Evolutionary conservation across 441 rosid genomes (phyloP).

Genomic region (Codiaeum variegatum): DNA sequence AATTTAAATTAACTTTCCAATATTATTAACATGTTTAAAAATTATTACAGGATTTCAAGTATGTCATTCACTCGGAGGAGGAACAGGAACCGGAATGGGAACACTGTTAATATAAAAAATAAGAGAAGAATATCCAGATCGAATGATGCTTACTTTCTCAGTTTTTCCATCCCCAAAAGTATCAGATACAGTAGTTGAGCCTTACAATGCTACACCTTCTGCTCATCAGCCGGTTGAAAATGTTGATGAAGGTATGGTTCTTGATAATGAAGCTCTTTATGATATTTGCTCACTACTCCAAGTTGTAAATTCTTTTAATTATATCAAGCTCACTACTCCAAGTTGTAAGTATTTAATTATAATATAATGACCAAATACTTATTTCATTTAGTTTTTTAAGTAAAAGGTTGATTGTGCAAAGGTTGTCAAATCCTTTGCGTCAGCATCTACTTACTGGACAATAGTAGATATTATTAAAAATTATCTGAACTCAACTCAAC

Average conservation of each 20-base stretch:
- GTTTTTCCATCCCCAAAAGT: constrained; percentile 21
- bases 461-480: no score
- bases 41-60: constrained; percentile 13
- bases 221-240: not conserved
- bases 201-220: constrained; percentile 17
- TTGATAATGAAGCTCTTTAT: constrained; percentile 9
- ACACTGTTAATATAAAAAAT: constrained; percentile 17
- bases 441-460: no score
- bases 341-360: constrained; percentile 12
- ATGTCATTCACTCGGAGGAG: constrained; percentile 17
- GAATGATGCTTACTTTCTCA: constrained; percentile 20
- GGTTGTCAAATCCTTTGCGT: no score
- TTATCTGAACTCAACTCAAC: no score
- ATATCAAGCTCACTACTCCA: no score
- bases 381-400: no score
- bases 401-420: no score
- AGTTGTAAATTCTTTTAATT: no score
- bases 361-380: no score
- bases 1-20: no score
- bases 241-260: not conserved
- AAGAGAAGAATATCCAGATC: constrained; percentile 17
- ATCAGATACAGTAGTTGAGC: constrained; percentile 20
- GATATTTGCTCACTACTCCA: constrained; percentile 19
- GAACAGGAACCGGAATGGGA: constrained; percentile 19
- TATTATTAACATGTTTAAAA: no score